Evolutionary conservation across 208 protist genomes (phyloP).

Genomic region (Acanthamoeba castellanii): DNA sequence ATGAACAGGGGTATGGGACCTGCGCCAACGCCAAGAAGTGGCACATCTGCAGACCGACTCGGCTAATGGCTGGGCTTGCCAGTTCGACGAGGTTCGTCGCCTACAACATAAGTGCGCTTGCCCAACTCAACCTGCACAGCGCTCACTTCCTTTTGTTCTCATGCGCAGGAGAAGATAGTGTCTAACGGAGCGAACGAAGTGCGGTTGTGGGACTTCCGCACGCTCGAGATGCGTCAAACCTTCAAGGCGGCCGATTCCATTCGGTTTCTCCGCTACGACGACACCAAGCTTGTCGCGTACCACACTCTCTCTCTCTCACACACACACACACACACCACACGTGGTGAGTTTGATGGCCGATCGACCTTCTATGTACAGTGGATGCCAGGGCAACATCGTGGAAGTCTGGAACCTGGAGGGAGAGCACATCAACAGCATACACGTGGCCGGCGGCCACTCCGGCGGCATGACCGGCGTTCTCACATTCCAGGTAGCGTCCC

Average conservation of each 20-base stretch:
- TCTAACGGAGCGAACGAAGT: neutral
- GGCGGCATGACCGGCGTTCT: slow-evolving; percentile 16
- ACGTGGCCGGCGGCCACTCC: neutral
- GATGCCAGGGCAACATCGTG: slow-evolving; percentile 4
- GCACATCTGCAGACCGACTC: neutral
- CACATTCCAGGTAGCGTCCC: neutral
- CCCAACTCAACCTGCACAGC: no score
- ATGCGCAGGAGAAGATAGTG: slow-evolving; percentile 19
- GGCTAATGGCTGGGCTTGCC: slow-evolving; percentile 1
- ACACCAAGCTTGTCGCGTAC: neutral
- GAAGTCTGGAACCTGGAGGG: neutral
- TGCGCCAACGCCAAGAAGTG: neutral
- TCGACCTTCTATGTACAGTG: neutral
- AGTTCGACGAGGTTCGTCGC: neutral
- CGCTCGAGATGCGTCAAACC: neutral
- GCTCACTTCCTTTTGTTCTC: neutral
- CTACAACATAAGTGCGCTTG: neutral
- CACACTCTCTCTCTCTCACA: neutral
- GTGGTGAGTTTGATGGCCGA: neutral
- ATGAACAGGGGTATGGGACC: neutral
- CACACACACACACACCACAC: neutral
- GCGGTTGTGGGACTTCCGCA: neutral
- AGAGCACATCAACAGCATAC: neutral
- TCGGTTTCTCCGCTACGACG: slow-evolving; percentile 10
- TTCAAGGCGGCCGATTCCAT: neutral